Percentiles rank a stretch among this genome's conserved stretches.
Evolutionary conservation across 768 basidiomycete species (phyloP).

Genomic region (Lentinus brumalis): DNA sequence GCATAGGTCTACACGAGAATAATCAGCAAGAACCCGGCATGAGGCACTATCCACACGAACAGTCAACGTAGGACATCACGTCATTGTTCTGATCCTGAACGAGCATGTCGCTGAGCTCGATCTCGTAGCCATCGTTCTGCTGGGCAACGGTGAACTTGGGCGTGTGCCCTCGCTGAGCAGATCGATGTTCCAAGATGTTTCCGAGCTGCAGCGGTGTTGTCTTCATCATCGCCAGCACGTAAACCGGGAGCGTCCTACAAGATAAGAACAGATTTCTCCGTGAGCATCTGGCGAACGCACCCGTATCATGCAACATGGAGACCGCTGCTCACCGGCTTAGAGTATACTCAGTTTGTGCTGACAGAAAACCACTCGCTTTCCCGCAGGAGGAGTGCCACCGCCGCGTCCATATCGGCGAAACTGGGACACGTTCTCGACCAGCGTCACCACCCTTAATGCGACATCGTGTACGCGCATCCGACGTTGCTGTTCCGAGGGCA

Average conservation of each 20-base stretch:
- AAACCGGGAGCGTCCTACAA: conserved; percentile 82
- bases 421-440: conserved; percentile 91
- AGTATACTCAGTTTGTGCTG: neutral
- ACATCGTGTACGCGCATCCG: conserved; percentile 86
- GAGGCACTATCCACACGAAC: conserved; percentile 47
- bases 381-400: conserved; percentile 71
- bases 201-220: conserved; percentile 90
- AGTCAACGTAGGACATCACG: conserved; percentile 89
- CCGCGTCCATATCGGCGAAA: conserved; percentile 87
- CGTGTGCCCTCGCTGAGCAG: conserved; percentile 51
- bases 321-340: conserved; percentile 56
- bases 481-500: conserved; percentile 75
- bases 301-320: conserved; percentile 57
- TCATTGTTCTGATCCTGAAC: conserved; percentile 97
- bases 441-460: conserved; percentile 71
- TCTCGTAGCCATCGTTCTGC: conserved; percentile 91
- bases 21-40: neutral
- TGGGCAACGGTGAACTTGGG: conserved; percentile 76
- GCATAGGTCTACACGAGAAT: conserved; percentile 34
- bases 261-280: conserved; percentile 79
- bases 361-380: conserved; percentile 55
- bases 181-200: conserved; percentile 78
- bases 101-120: conserved; percentile 97
- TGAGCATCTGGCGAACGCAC: conserved; percentile 52
- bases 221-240: conserved; percentile 80